These are phyloP conservation scores for Puccinia triticina DNA, from an alignment of 1,284 basidiomycete genomes.

Conservation along the genomic window DNA sequence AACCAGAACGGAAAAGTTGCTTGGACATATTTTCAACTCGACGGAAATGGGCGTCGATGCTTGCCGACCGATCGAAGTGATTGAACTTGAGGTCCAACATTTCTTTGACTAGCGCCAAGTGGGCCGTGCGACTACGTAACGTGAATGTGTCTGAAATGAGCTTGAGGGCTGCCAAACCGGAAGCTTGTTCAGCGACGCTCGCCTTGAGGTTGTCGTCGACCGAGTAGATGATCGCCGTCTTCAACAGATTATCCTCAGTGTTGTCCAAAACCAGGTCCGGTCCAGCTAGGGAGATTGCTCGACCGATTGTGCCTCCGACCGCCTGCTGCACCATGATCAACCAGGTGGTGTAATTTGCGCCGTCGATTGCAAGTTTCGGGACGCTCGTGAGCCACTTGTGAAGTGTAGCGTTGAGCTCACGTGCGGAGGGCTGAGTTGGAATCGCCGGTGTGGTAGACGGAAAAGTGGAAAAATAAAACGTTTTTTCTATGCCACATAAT, in stretches of 20 bases:
- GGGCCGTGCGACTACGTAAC: neutral
- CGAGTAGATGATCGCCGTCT: neutral
- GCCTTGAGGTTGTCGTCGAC: neutral
- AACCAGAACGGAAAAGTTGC: neutral
- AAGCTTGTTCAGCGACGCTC: neutral
- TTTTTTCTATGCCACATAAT: too few relatives aligned
- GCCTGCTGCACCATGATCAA: neutral
- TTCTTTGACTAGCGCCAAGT: neutral
- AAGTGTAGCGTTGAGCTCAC: neutral
- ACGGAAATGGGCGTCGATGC: neutral
- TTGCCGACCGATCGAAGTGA: neutral
- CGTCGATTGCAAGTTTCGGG: neutral
- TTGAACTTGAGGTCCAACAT: neutral
- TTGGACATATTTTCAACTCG: neutral
- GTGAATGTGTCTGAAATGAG: neutral
- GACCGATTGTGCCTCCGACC: neutral
- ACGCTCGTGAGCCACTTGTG: neutral
- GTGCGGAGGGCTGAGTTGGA: neutral
- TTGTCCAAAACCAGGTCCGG: neutral
- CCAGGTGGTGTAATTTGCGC: neutral
- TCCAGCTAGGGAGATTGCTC: neutral
- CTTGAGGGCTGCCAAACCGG: neutral
- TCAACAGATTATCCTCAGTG: neutral
- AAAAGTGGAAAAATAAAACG: too few relatives aligned
- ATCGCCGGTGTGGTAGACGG: too few relatives aligned